Conservation (phyloP, 495 filamentous ascomycete species). For the Penicillium robsamsonii region DNA sequence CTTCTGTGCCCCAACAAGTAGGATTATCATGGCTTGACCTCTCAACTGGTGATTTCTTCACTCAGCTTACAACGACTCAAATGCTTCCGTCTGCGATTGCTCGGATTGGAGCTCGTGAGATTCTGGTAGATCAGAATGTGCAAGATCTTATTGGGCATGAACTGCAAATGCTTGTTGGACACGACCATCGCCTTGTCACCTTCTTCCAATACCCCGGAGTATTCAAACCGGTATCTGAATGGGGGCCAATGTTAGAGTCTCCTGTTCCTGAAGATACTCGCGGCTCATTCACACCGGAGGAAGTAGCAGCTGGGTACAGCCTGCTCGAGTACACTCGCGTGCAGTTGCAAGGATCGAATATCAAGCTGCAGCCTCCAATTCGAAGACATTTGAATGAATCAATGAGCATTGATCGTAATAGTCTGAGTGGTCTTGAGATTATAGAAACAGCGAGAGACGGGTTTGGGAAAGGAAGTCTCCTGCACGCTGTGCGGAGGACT, state of each 20-base stretch:
- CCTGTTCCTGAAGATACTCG: conserved; percentile 43
- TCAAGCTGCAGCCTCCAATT: conserved; percentile 81
- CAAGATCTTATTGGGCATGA: conserved; percentile 47
- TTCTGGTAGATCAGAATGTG: conserved; percentile 68
- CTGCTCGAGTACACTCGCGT: conserved; percentile 80
- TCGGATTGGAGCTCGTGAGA: conserved; percentile 79
- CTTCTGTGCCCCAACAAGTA: conserved; percentile 47
- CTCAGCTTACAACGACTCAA: conserved; percentile 70
- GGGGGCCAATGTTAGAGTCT: conserved; percentile 74
- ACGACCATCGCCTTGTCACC: conserved; percentile 46
- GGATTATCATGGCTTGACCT: conserved; percentile 94
- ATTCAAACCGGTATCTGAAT: conserved; percentile 55
- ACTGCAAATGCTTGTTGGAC: conserved; percentile 40
- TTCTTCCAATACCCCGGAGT: conserved; percentile 37
- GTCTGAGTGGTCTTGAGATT: conserved; percentile 85
- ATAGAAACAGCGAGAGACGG: conserved; percentile 76
- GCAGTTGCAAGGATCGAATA: conserved; percentile 70
- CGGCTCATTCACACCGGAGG: conserved; percentile 45
- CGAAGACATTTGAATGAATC: conserved; percentile 68
- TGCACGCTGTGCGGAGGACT: conserved; percentile 85
- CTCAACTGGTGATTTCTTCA: conserved; percentile 91
- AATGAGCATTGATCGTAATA: conserved; percentile 90
- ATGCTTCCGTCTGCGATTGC: conserved; percentile 75
- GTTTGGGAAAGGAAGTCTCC: conserved; percentile 71
- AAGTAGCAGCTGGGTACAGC: conserved; percentile 64